phyloP scores from a whole-genome alignment of 108 stramenopile species.

The Skeletonema marinoi region DNA sequence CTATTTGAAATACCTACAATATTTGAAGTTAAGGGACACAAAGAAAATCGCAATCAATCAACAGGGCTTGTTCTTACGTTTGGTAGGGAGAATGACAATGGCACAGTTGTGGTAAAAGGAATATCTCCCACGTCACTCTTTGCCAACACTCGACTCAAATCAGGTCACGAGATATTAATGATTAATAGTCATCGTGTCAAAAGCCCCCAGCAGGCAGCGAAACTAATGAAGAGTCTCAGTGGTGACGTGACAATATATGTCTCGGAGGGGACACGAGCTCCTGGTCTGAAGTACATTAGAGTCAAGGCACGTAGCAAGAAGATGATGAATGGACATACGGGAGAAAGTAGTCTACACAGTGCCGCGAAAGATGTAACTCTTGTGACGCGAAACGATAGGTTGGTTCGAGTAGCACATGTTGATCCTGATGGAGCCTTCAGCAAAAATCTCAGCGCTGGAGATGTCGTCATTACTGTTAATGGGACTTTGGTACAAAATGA shows the following conservation, averaged over 20 bases:
- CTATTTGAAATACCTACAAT: constrained; percentile 11
- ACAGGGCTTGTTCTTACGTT: constrained; percentile 19
- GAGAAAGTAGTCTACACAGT: not conserved
- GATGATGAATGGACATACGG: not conserved
- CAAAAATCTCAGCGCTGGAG: not conserved
- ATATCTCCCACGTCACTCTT: constrained; percentile 28
- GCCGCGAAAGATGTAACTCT: not conserved
- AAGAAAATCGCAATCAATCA: constrained; percentile 18
- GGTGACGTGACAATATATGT: constrained; percentile 17
- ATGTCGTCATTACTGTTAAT: constrained; percentile 17
- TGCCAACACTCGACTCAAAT: constrained; percentile 7
- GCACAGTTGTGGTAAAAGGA: constrained; percentile 6
- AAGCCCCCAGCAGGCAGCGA: constrained; percentile 24
- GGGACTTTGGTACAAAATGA: constrained; percentile 11
- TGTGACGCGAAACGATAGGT: constrained; percentile 1
- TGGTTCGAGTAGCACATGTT: constrained; percentile 11
- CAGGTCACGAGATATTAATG: constrained; percentile 23
- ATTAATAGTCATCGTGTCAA: constrained; percentile 30
- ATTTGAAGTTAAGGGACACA: constrained; percentile 10
- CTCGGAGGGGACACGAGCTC: constrained; percentile 16
- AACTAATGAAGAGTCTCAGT: constrained; percentile 15
- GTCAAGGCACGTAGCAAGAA: not conserved
- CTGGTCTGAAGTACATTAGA: constrained; percentile 20
- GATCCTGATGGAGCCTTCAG: constrained; percentile 8
- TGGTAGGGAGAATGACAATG: not conserved